These are phyloP conservation scores for Penicillium rolfsii DNA, from an alignment of 2,329 filamentous ascomycete species.

Conservation along the genomic window DNA sequence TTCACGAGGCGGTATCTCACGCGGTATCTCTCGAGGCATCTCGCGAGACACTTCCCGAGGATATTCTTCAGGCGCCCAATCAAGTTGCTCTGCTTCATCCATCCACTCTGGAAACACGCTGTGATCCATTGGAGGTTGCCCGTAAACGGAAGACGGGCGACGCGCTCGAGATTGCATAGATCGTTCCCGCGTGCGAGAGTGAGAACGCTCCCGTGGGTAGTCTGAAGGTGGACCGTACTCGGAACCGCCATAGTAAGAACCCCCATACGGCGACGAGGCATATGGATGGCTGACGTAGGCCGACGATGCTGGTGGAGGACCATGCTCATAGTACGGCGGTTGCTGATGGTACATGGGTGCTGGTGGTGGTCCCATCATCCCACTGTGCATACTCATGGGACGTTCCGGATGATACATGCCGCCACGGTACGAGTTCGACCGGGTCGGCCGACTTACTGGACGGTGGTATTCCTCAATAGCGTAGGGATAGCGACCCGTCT, in stretches of 20 bases:
- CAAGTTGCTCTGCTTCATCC: constrained; percentile 36
- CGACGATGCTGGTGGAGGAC: constrained; percentile 43
- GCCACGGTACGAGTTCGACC: constrained; percentile 43
- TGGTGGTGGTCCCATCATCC: constrained; percentile 33
- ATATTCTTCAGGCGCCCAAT: constrained; percentile 22
- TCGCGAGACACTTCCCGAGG: constrained; percentile 29
- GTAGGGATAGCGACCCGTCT: constrained; percentile 35
- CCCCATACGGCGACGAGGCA: constrained; percentile 38
- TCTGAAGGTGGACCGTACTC: constrained; percentile 35
- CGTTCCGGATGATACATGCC: constrained; percentile 39
- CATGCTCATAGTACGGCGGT: constrained; percentile 24
- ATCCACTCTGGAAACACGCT: constrained; percentile 32
- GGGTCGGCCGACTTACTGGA: constrained; percentile 34
- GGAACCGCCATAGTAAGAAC: constrained; percentile 34
- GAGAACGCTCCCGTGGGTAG: constrained; percentile 38
- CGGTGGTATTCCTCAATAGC: constrained; percentile 37
- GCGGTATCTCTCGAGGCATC: neutral
- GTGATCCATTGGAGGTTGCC: constrained; percentile 39
- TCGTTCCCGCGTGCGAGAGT: constrained; percentile 40
- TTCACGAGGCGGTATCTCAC: neutral
- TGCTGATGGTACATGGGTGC: constrained; percentile 34
- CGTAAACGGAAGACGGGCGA: constrained; percentile 42
- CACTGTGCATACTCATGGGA: constrained; percentile 45
- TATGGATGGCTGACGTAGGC: constrained; percentile 41
- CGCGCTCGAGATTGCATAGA: constrained; percentile 30